Conservation (phyloP, 1,284 basidiomycete genomes). For the Ganoderma sp. region DNA sequence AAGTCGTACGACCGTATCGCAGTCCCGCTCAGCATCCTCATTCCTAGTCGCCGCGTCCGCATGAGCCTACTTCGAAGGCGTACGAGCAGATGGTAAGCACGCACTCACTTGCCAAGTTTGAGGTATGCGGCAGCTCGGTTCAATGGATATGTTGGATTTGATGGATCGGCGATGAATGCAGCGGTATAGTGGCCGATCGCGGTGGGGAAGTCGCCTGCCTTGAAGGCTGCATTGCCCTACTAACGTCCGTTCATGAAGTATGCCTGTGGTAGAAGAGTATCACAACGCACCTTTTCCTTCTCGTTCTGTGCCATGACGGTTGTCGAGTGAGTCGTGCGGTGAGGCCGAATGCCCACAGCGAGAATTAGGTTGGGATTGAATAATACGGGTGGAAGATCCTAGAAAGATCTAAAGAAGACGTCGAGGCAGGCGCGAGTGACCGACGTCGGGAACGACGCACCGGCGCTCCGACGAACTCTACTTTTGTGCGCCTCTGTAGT, state of each 20-base stretch:
- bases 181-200: constrained; percentile 74
- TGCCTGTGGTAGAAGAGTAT: neutral
- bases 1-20: constrained; percentile 59
- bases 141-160: constrained; percentile 70
- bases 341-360: neutral
- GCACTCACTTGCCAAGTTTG: constrained; percentile 82
- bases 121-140: constrained; percentile 86
- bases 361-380: neutral
- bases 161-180: constrained; percentile 69
- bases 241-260: neutral
- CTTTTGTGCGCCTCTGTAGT: no score
- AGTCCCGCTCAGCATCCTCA: constrained; percentile 78
- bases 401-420: neutral
- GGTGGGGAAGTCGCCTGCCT: constrained; percentile 54
- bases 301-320: constrained; percentile 31
- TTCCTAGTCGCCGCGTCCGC: constrained; percentile 47
- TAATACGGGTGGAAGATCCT: no score
- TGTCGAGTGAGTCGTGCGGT: constrained; percentile 11
- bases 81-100: constrained; percentile 12
- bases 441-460: neutral
- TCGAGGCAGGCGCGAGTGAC: neutral
- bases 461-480: constrained; percentile 4
- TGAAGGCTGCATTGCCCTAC: constrained; percentile 68
- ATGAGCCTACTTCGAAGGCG: constrained; percentile 19
- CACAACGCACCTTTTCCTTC: constrained; percentile 41